Evolutionary conservation across 1,284 basidiomycete species (phyloP).

Genomic region (Cryptococcus sp.): DNA sequence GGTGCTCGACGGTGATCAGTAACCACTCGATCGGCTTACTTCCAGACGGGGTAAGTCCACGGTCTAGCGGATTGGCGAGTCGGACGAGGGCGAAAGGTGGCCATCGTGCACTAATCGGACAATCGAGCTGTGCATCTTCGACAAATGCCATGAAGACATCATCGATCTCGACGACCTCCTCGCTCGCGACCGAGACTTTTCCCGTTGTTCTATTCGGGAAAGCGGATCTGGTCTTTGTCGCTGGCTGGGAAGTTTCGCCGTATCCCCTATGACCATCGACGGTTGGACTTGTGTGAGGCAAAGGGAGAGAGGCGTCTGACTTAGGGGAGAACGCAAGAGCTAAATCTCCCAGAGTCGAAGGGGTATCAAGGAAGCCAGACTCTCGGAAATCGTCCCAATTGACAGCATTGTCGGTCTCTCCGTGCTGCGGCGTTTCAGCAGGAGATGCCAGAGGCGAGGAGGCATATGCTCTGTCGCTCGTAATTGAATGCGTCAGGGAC

Average conservation of each 20-base stretch:
- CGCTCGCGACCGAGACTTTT: constrained; percentile 13
- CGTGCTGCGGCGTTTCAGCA: too few species aligned
- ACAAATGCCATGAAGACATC: constrained; percentile 44
- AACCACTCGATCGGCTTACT: constrained; percentile 31
- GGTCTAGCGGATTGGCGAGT: constrained; percentile 17
- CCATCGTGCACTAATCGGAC: constrained; percentile 25
- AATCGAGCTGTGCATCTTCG: constrained; percentile 41
- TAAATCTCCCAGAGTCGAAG: constrained; percentile 5
- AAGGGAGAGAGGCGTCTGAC: background rate
- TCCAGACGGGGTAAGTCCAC: background rate
- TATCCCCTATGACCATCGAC: background rate
- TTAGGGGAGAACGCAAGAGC: constrained; percentile 12
- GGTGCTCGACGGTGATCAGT: constrained; percentile 36
- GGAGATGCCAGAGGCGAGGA: background rate
- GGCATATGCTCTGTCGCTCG: constrained; percentile 10
- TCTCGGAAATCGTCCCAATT: constrained; percentile 29
- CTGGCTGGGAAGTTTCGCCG: background rate
- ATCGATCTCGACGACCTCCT: constrained; percentile 38
- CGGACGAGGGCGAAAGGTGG: constrained; percentile 40
- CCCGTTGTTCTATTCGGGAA: constrained; percentile 3
- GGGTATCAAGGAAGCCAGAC: constrained; percentile 21
- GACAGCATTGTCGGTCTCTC: background rate
- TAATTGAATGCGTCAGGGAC: constrained; percentile 8
- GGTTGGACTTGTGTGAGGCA: too few species aligned
- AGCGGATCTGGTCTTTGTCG: constrained; percentile 1